Evolutionary conservation across 2,329 filamentous ascomycete species (phyloP).

Genomic region (Botryosphaeria dothidea): DNA sequence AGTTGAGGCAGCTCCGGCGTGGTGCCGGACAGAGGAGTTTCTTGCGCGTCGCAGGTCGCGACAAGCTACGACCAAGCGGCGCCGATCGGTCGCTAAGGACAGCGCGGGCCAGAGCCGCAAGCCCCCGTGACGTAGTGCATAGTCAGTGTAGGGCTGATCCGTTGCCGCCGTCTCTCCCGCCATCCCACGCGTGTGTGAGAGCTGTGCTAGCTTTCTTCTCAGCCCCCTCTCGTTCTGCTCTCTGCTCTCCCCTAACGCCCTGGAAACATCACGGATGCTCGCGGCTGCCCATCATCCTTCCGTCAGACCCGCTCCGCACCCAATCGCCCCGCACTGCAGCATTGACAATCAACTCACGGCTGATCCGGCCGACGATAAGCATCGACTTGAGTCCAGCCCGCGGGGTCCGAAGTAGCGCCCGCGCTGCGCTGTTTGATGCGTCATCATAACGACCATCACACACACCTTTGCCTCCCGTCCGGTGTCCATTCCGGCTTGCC

Average conservation of each 20-base stretch:
- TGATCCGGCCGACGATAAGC: conserved; percentile 1
- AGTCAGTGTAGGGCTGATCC: conserved; percentile 9
- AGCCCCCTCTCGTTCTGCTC: background rate
- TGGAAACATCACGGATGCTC: conserved; percentile 1
- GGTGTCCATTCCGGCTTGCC: background rate
- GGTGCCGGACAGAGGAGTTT: background rate
- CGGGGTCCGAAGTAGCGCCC: background rate
- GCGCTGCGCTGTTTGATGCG: conserved; percentile 8
- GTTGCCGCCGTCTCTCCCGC: background rate
- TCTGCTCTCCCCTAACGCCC: background rate
- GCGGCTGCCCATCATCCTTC: conserved; percentile 5
- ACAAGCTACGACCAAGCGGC: conserved; percentile 16
- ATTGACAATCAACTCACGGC: background rate
- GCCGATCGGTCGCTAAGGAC: conserved; percentile 1
- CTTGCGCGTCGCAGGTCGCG: background rate
- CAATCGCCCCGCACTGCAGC: background rate
- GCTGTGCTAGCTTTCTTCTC: background rate
- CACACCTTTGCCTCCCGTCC: background rate
- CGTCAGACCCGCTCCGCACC: background rate
- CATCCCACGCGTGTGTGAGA: background rate
- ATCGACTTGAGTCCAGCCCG: conserved; percentile 1
- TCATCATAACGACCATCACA: background rate
- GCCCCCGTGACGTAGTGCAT: conserved; percentile 11
- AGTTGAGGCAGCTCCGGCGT: background rate
- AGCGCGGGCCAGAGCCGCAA: conserved; percentile 12